A percentile compares a stretch with the other conserved stretches of the same genome.
These are phyloP conservation scores for Ampelocalamus luodianensis DNA, from an alignment of 176 grass and related monocot genomes.

Conservation along the genomic window DNA sequence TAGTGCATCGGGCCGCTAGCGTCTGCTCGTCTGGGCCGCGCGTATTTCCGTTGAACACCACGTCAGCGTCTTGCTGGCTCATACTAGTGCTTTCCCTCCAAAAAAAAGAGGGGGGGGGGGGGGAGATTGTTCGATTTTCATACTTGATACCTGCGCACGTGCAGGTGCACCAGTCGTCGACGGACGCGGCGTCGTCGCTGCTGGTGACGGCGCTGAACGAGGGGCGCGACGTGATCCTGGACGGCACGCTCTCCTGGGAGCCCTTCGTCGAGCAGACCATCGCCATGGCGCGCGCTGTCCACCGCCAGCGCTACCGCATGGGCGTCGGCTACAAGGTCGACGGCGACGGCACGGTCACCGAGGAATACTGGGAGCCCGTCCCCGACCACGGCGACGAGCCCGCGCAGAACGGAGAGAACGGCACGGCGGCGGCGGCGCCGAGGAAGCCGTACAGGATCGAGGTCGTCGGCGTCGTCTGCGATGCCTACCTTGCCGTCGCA, in stretches of 20 bases:
- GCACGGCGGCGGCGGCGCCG: not conserved
- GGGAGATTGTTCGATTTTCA: too few relatives aligned
- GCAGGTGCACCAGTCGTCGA: constrained; percentile 83
- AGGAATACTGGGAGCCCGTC: constrained; percentile 75
- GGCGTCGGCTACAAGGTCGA: constrained; percentile 72
- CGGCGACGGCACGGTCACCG: constrained; percentile 51
- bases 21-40: too few relatives aligned
- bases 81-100: too few relatives aligned
- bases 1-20: too few relatives aligned
- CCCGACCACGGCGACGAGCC: not conserved
- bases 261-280: constrained; percentile 77
- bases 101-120: too few relatives aligned
- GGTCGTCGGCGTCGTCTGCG: constrained; percentile 61
- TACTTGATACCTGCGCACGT: too few relatives aligned
- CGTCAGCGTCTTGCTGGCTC: too few relatives aligned
- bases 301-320: constrained; percentile 77
- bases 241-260: constrained; percentile 81
- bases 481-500: constrained; percentile 56
- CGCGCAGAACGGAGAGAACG: not conserved
- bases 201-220: constrained; percentile 84
- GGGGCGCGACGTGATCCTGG: constrained; percentile 84
- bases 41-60: too few relatives aligned
- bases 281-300: constrained; percentile 68
- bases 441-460: constrained; percentile 59
- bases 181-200: constrained; percentile 75